Conservation (phyloP, 352 stramenopile species). For the Phytophthora uliginosa region DNA sequence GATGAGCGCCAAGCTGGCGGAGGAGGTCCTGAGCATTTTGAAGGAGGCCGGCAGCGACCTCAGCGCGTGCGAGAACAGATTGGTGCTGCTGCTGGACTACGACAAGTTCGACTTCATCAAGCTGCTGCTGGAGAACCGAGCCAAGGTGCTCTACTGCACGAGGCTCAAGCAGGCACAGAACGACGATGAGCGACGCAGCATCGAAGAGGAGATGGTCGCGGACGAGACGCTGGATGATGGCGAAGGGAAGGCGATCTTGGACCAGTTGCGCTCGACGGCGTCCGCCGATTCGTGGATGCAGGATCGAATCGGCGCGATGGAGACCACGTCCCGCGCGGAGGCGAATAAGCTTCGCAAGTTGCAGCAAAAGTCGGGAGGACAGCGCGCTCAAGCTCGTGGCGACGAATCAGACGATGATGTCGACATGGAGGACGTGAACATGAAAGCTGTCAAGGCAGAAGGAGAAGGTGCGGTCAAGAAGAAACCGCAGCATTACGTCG, state of each 20-base stretch:
- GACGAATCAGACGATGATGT: slow-evolving; percentile 58
- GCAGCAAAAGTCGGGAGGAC: slow-evolving; percentile 58
- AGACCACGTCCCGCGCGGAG: slow-evolving; percentile 85
- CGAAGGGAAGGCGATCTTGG: slow-evolving; percentile 91
- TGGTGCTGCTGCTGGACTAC: slow-evolving; percentile 98
- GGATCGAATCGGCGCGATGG: slow-evolving; percentile 91
- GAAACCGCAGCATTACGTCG: slow-evolving; percentile 91
- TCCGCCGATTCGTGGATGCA: slow-evolving; percentile 96
- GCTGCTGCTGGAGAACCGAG: slow-evolving; percentile 96
- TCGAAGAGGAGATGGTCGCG: slow-evolving; percentile 92
- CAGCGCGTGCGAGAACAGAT: slow-evolving; percentile 96
- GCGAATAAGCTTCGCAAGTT: slow-evolving; percentile 86
- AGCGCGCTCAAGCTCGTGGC: slow-evolving; percentile 20
- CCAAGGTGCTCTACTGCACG: slow-evolving; percentile 98
- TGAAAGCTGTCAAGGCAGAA: slow-evolving; percentile 26
- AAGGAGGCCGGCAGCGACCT: slow-evolving; percentile 75
- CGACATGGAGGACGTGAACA: slow-evolving; percentile 57
- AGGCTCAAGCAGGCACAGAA: slow-evolving; percentile 97
- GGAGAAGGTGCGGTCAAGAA: slow-evolving; percentile 43
- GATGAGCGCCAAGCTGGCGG: slow-evolving; percentile 92
- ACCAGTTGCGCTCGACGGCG: slow-evolving; percentile 90
- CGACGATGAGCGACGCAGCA: slow-evolving; percentile 89
- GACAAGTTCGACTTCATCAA: slow-evolving; percentile 99
- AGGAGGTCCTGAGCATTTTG: slow-evolving; percentile 90
- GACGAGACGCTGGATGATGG: slow-evolving; percentile 88